Base-by-base conservation (phyloP, 1,284 basidiomycete genomes). In the Phaffia rhodozyma region DNA sequence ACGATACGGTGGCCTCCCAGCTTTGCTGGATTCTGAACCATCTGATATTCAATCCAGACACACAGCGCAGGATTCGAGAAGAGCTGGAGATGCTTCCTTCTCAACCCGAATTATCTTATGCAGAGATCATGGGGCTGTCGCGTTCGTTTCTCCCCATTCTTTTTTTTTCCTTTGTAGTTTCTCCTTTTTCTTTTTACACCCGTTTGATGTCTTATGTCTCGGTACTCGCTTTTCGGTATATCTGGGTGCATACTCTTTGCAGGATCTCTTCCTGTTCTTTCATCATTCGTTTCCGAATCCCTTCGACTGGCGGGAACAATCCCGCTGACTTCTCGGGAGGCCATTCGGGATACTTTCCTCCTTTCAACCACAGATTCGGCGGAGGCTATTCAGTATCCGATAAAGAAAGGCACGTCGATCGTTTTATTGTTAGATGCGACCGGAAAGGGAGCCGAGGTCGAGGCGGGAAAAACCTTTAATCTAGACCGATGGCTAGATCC, bases 1-100 rank as follows among this genome's bases (percentile, higher is more conserved):
- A 55, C 29, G 54, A 55, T 30, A 55, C 54, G 18, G 38, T 34
- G 23, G 54, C 54, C 18, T 55, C 54, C 23, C 54, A 55, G 18
- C 54, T 55, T 32, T 55, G 54, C 29, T 55, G 54, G 54, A 55
- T 55, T 3, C 3, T 32, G 54, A 55, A 55, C 18, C 54, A 55
- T 30, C 27, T 55, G 21, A 18, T 16, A 23, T 32, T 3, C 27
- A 32, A 29, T 23, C 54, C 54, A 29, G n/a, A 23, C 3, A 55
- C 6, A 23, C 54, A 55, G 38, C 21, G 29, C 6, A 23, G 54
- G 6, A n/a, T 55, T 20, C 29, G 38, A 30, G 29, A 29, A 4
- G 54, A 55, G 18, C 54, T 55, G 2, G 54, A 55, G 1, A 9
- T n/a, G 7, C 54, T 55, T n/a, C 54, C 54, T 11, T 43, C 13